phyloP scores from a whole-genome alignment of 1,284 basidiomycete species.

The Crepidotus sp. region DNA sequence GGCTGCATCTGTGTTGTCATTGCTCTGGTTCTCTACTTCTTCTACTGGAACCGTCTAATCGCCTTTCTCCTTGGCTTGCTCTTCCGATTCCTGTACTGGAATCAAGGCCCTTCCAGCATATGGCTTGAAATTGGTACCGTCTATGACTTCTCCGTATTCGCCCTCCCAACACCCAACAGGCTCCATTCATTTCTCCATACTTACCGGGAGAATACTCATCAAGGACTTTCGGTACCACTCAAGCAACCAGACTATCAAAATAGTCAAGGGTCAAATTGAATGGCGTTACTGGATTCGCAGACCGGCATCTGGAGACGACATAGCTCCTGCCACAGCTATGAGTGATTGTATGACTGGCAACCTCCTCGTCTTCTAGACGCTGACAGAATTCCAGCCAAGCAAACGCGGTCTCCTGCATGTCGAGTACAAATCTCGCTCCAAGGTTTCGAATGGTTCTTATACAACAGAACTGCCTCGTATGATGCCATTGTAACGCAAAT shows the following conservation, averaged over 20 bases:
- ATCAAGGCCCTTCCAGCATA: slow-evolving; percentile 54
- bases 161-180: slow-evolving; percentile 33
- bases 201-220: slow-evolving; percentile 78
- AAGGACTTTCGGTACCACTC: slow-evolving; percentile 85
- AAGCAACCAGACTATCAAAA: slow-evolving; percentile 78
- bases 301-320: slow-evolving; percentile 57
- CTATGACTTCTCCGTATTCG: slow-evolving; percentile 4
- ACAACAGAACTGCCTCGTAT: slow-evolving; percentile 82
- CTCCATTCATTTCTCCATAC: slow-evolving; percentile 84
- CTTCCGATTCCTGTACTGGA: slow-evolving; percentile 65
- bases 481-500: slow-evolving; percentile 78
- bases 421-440: slow-evolving; percentile 72
- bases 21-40: slow-evolving; percentile 69
- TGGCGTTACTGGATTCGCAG: slow-evolving; percentile 89
- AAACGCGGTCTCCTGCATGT: slow-evolving; percentile 46
- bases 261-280: slow-evolving; percentile 75
- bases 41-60: slow-evolving; percentile 84
- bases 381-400: slow-evolving; percentile 15
- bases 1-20: slow-evolving; percentile 66
- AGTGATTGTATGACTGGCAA: slow-evolving; percentile 38
- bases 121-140: slow-evolving; percentile 71
- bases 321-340: slow-evolving; percentile 44
- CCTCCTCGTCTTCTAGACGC: not conserved
- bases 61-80: slow-evolving; percentile 54
- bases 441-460: slow-evolving; percentile 86